phyloP scores from a whole-genome alignment of 306 rosid genomes.

The Lupinus albus region DNA sequence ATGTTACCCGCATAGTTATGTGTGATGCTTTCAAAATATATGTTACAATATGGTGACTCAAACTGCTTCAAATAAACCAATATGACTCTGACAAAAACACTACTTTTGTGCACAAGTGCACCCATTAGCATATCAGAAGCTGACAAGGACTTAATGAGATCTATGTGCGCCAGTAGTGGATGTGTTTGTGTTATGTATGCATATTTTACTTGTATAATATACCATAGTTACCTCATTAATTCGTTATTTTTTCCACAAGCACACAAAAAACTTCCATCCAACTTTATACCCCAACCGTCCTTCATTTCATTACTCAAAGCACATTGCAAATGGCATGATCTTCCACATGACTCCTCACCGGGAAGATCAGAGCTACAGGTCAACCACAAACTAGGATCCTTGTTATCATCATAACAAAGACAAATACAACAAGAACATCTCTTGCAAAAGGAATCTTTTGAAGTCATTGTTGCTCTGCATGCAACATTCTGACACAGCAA shows the following conservation, averaged over 20 bases:
- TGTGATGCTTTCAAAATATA: not conserved
- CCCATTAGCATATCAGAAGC: constrained; percentile 25
- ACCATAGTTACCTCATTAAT: constrained; percentile 69
- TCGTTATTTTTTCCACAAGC: constrained; percentile 77
- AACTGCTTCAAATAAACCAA: constrained; percentile 29
- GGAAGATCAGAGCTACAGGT: constrained; percentile 63
- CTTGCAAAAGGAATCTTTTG: constrained; percentile 75
- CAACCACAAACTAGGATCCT: constrained; percentile 96
- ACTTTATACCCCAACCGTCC: constrained; percentile 47
- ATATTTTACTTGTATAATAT: constrained; percentile 33
- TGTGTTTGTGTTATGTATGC: not conserved
- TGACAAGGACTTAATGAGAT: constrained; percentile 5
- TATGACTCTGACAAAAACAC: constrained; percentile 2
- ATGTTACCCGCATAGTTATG: not conserved
- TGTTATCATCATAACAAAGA: constrained; percentile 80
- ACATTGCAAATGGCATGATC: constrained; percentile 95
- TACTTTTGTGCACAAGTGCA: not conserved
- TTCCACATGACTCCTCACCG: constrained; percentile 70
- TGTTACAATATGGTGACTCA: constrained; percentile 28
- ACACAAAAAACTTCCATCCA: constrained; percentile 82
- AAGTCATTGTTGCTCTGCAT: constrained; percentile 70
- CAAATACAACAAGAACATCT: constrained; percentile 95
- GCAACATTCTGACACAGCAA: constrained; percentile 72
- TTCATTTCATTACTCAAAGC: constrained; percentile 73
- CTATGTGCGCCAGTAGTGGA: not conserved